Evolutionary conservation across 1,284 basidiomycete genomes (phyloP), one percentile per base, ranked within the genome.

Genomic region (Austroboletus novae-zelandiae): DNA sequence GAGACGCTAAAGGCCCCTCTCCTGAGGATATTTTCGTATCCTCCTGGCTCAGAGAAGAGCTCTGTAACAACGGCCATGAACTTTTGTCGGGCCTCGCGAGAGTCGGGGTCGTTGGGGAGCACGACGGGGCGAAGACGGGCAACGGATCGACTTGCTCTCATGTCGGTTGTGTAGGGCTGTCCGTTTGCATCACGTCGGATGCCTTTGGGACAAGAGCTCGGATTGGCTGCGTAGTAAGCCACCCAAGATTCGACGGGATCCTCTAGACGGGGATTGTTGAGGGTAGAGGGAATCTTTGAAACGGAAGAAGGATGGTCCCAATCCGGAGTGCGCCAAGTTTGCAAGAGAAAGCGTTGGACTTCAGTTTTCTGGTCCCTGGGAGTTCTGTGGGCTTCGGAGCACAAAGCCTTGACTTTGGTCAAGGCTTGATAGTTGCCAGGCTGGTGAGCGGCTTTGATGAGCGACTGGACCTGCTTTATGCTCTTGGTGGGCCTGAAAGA

Each of bases 201-300:
- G 46, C 75, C 75, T 47, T 70, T 72, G 5, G 75, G 75, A 64
- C 73, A 76, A 1, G 74, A 76, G 45, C 64, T 64, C 4, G 62
- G 70, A 47, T 77, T 72, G 27, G 63, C 61, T 9, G 69, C 60
- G 43, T 75, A 70, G 52, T 75, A 77, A 5, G 69, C 67, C 31
- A 69, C 69, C 75, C 75, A 77, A 27, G 60, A 61, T 44, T 76
- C 74, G 11, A 71, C 67, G 9, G 71, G 70, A 50, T 75, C 75
- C 50, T 76, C 70, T 39, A 71, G 60, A 11, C 73, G 72, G 49
- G 75, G 74, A 51, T 76, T 77, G 46, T 70, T 72, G 43, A 70
- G 27, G 8, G 67, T 57, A 11, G 4, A 47, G 13, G 67, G 54
- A 45, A 65, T 49, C 36, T 57, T 67, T 17, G 65, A 34, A 29